phyloP scores from a whole-genome alignment of 2,329 filamentous ascomycete genomes.

The Trichoderma gracile region DNA sequence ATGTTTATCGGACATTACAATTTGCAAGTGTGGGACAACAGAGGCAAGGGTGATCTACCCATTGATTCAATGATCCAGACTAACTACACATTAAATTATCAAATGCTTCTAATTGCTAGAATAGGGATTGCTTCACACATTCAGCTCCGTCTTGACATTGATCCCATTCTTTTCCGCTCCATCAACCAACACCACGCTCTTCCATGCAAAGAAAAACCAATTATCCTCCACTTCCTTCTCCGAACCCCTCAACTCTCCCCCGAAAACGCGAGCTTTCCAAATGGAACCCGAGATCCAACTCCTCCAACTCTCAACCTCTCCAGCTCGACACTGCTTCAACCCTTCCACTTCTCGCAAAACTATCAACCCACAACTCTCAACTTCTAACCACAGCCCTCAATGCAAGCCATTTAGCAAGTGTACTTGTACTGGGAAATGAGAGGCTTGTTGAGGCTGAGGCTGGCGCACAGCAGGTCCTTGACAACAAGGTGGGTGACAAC shows the following conservation, averaged over 20 bases:
- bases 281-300: neutral
- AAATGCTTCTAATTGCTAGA: slow-evolving; percentile 7
- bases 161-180: slow-evolving; percentile 4
- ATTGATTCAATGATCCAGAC: neutral
- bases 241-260: neutral
- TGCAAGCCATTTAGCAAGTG: slow-evolving; percentile 32
- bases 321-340: no score
- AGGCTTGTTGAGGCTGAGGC: slow-evolving; percentile 36
- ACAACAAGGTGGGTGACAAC: slow-evolving; percentile 34
- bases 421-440: slow-evolving; percentile 39
- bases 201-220: slow-evolving; percentile 9
- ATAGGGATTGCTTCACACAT: slow-evolving; percentile 18
- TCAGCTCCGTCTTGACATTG: slow-evolving; percentile 14
- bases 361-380: neutral
- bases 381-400: no score
- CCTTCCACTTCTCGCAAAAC: neutral
- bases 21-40: no score
- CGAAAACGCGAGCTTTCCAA: neutral
- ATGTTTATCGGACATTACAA: neutral
- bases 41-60: neutral
- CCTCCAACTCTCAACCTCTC: neutral
- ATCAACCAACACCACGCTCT: slow-evolving; percentile 17
- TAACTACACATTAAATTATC: slow-evolving; percentile 21
- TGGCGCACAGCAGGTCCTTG: slow-evolving; percentile 38
- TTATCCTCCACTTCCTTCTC: neutral